These are phyloP conservation scores for Prinsepia uniflora DNA, from an alignment of 306 rosid genomes.

Conservation along the genomic window DNA sequence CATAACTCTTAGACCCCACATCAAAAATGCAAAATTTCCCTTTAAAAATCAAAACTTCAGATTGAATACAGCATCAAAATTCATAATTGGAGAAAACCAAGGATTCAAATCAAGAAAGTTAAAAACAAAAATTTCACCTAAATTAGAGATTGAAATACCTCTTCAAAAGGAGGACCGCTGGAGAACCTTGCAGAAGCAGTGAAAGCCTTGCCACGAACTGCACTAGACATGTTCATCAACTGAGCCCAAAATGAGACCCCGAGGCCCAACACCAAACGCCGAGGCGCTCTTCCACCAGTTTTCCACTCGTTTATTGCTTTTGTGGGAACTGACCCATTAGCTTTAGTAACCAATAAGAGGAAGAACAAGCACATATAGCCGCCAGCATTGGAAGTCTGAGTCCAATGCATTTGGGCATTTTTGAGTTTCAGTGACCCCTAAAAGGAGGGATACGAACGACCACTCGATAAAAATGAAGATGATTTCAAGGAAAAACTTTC, in stretches of 20 bases:
- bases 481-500: not conserved
- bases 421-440: slow-evolving; percentile 15
- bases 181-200: slow-evolving; percentile 54
- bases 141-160: slow-evolving; percentile 35
- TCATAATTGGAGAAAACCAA: slow-evolving; percentile 7
- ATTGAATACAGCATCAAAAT: slow-evolving; percentile 4
- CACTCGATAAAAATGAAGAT: not conserved
- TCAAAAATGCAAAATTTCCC: not conserved
- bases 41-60: not conserved
- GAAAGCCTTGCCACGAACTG: slow-evolving; percentile 43
- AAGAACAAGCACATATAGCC: not conserved
- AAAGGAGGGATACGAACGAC: not conserved
- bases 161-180: slow-evolving; percentile 40
- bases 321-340: slow-evolving; percentile 17
- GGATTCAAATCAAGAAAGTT: not conserved
- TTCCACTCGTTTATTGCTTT: slow-evolving; percentile 26
- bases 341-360: slow-evolving; percentile 6
- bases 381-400: slow-evolving; percentile 27
- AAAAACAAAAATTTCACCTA: not conserved
- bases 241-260: slow-evolving; percentile 50
- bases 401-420: slow-evolving; percentile 47
- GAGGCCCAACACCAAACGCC: slow-evolving; percentile 55
- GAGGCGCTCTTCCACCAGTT: slow-evolving; percentile 34
- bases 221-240: slow-evolving; percentile 38
- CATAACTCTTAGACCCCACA: not conserved